Evolutionary conservation across 306 rosid genomes (phyloP).

Genomic region (Dryas octopetala): DNA sequence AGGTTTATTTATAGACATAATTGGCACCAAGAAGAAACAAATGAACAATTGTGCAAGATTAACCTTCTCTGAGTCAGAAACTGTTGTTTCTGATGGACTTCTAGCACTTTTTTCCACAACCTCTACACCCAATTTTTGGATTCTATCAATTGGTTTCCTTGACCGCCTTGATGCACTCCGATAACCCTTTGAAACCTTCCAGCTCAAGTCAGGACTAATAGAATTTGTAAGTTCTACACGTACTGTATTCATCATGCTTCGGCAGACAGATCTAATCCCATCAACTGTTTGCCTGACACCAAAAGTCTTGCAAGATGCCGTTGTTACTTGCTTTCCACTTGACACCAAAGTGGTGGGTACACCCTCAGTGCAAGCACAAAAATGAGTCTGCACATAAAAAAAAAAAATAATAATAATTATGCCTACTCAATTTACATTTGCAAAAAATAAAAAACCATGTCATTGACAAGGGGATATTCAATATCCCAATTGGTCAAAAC

Average conservation of each 20-base stretch:
- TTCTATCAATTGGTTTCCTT: slow-evolving; percentile 29
- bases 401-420: not conserved
- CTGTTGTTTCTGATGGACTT: slow-evolving; percentile 29
- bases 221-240: slow-evolving; percentile 28
- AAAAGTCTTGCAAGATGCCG: slow-evolving; percentile 18
- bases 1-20: not conserved
- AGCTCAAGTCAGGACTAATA: slow-evolving; percentile 31
- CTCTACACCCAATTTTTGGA: slow-evolving; percentile 19
- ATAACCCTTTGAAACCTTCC: slow-evolving; percentile 36
- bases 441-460: not conserved
- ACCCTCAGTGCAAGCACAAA: slow-evolving; percentile 26
- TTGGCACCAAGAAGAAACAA: not conserved
- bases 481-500: too few species aligned
- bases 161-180: slow-evolving; percentile 37
- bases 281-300: slow-evolving; percentile 25
- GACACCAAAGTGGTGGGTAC: slow-evolving; percentile 24
- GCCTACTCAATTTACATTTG: not conserved
- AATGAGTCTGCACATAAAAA: slow-evolving; percentile 16
- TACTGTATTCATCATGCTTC: slow-evolving; percentile 33
- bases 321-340: slow-evolving; percentile 18
- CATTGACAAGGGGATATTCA: too few species aligned
- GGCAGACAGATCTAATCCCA: slow-evolving; percentile 21
- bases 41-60: not conserved
- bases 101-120: slow-evolving; percentile 10
- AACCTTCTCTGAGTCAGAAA: slow-evolving; percentile 46